Evolutionary conservation across 2,329 filamentous ascomycete species (phyloP).

Genomic region (Bipolaris oryzae): DNA sequence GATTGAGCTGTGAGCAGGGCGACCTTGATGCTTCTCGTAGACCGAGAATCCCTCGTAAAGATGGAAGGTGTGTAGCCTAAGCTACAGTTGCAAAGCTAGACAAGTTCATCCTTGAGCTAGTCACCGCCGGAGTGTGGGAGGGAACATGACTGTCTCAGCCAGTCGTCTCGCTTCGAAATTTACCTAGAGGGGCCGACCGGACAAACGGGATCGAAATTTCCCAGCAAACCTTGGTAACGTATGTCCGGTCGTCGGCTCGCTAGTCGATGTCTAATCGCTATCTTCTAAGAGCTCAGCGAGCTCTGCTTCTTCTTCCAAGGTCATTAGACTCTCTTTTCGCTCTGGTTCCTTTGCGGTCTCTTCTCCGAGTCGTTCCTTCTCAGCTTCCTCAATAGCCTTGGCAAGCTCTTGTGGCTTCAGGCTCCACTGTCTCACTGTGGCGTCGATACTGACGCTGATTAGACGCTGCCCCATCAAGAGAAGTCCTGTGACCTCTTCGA

Average conservation of each 20-base stretch:
- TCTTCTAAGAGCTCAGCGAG: slow-evolving; percentile 89
- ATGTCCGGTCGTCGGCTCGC: slow-evolving; percentile 27
- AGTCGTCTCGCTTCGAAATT: slow-evolving; percentile 29
- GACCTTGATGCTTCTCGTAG: slow-evolving; percentile 8
- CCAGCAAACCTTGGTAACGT: slow-evolving; percentile 25
- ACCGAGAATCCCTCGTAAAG: slow-evolving; percentile 6
- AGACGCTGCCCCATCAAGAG: slow-evolving; percentile 66
- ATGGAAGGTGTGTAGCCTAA: slow-evolving; percentile 9
- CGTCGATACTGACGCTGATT: slow-evolving; percentile 87
- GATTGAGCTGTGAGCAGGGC: slow-evolving; percentile 16
- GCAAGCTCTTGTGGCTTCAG: slow-evolving; percentile 67
- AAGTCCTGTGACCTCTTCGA: slow-evolving; percentile 87
- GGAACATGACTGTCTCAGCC: slow-evolving; percentile 28
- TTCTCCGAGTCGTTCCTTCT: slow-evolving; percentile 56
- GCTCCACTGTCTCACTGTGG: slow-evolving; percentile 84
- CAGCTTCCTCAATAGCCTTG: slow-evolving; percentile 58
- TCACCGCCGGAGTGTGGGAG: slow-evolving; percentile 22
- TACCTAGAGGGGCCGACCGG: slow-evolving; percentile 32
- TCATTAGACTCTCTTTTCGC: slow-evolving; percentile 65
- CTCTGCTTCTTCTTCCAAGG: slow-evolving; percentile 90
- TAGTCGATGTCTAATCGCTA: slow-evolving; percentile 55
- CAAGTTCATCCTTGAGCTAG: slow-evolving; percentile 19
- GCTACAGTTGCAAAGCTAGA: slow-evolving; percentile 18
- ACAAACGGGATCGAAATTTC: slow-evolving; percentile 27
- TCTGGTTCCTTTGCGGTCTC: slow-evolving; percentile 52